These are phyloP conservation scores for Naegleria lovaniensis DNA, from an alignment of 208 protist species.

Conservation along the genomic window DNA sequence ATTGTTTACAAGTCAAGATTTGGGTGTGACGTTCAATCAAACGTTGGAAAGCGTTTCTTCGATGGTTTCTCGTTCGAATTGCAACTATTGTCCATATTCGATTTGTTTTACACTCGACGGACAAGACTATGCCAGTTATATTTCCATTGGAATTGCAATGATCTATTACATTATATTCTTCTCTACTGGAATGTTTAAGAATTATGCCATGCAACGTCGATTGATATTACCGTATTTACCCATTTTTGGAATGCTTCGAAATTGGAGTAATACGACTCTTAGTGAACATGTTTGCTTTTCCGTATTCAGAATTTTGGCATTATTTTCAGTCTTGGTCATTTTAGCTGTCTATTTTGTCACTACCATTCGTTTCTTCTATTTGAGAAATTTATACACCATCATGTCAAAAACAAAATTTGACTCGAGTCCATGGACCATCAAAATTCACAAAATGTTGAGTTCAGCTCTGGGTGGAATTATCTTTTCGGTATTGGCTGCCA, in stretches of 20 bases:
- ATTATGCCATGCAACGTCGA: neutral
- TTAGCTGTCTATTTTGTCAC: neutral
- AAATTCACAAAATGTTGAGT: neutral
- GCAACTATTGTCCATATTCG: neutral
- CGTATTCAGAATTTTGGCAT: neutral
- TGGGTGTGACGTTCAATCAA: neutral
- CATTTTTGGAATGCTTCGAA: neutral
- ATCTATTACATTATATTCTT: neutral
- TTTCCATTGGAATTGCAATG: neutral
- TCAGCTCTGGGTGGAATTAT: neutral
- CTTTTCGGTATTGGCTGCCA: neutral
- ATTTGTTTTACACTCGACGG: neutral
- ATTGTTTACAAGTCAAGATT: no score
- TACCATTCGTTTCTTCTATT: neutral
- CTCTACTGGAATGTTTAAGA: neutral
- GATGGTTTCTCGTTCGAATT: neutral
- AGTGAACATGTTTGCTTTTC: neutral
- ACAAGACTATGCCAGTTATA: neutral
- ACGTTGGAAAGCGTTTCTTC: neutral
- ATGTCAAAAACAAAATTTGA: neutral
- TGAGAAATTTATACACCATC: neutral
- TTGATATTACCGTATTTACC: neutral
- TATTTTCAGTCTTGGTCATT: neutral
- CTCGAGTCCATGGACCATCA: neutral
- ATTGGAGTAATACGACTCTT: neutral